phyloP scores from a whole-genome alignment of 2,329 filamentous ascomycete genomes.

The Pezicula neosporulosa region DNA sequence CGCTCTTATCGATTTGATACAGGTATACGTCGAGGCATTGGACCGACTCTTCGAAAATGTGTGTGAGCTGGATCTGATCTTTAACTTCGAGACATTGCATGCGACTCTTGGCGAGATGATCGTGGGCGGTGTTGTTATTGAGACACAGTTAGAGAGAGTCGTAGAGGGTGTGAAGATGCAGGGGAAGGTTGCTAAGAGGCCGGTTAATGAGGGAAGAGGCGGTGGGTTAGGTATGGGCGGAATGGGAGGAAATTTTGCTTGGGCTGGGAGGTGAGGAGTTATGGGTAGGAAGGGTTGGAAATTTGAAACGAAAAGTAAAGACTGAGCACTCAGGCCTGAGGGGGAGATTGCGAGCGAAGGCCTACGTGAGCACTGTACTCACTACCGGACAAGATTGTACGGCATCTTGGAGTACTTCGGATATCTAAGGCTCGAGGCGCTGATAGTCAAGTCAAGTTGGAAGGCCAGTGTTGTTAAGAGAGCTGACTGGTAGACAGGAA shows the following conservation, averaged over 20 bases:
- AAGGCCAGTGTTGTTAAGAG: no score
- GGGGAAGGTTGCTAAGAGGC: constrained; percentile 73
- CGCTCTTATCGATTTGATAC: constrained; percentile 91
- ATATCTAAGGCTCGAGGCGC: no score
- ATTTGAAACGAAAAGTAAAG: no score
- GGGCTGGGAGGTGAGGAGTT: constrained; percentile 25
- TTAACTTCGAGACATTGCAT: constrained; percentile 97
- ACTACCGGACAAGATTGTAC: no score
- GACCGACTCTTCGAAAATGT: constrained; percentile 97
- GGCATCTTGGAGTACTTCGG: no score
- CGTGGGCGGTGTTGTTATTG: constrained; percentile 89
- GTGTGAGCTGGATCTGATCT: constrained; percentile 94
- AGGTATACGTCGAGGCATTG: constrained; percentile 95
- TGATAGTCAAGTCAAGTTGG: no score
- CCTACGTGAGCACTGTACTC: no score
- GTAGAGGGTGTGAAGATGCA: constrained; percentile 79
- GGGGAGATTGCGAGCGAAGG: no score
- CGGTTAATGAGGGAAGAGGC: constrained; percentile 64
- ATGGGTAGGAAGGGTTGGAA: not conserved
- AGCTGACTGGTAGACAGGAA: no score
- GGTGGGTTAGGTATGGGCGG: constrained; percentile 46
- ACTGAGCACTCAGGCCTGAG: no score
- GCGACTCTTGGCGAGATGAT: constrained; percentile 91
- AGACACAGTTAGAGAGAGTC: constrained; percentile 86
- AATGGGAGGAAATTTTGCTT: constrained; percentile 28